A percentile compares a stretch with the other conserved stretches of the same genome.
Conservation (phyloP, 495 filamentous ascomycete genomes). For the Halenospora varia region DNA sequence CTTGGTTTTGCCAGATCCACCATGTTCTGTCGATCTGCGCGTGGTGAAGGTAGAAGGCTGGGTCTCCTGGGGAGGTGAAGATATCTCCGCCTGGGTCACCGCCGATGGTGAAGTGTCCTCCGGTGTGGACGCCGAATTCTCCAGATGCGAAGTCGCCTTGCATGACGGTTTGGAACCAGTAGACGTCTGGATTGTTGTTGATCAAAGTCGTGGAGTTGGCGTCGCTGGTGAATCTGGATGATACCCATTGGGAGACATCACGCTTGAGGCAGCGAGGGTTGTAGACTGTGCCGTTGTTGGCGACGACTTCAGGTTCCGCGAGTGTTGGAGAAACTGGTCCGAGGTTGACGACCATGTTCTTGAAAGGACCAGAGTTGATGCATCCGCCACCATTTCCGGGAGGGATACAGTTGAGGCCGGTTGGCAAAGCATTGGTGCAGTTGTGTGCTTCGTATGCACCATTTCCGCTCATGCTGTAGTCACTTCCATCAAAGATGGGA, state of each 20-base stretch:
- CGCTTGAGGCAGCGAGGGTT: conserved; percentile 68
- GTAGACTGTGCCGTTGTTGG: conserved; percentile 23
- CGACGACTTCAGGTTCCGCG: conserved; percentile 18
- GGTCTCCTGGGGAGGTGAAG: conserved; percentile 59
- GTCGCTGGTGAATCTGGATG: conserved; percentile 13
- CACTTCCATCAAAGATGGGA: conserved; percentile 63
- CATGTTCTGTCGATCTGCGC: conserved; percentile 20
- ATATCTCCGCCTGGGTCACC: conserved; percentile 40
- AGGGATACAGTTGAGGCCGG: conserved; percentile 23
- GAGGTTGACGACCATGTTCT: conserved; percentile 42
- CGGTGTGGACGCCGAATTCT: conserved; percentile 53
- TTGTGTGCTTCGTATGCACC: conserved; percentile 41
- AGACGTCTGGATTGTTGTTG: conserved; percentile 19
- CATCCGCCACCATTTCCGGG: conserved; percentile 63
- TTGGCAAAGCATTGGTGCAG: conserved; percentile 17
- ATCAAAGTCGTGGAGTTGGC: conserved; percentile 23
- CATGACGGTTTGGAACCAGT: conserved; percentile 22
- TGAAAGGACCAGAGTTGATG: conserved; percentile 57
- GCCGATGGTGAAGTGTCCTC: conserved; percentile 21
- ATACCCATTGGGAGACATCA: conserved; percentile 48
- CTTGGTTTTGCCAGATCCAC: conserved; percentile 47
- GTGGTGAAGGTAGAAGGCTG: conserved; percentile 55
- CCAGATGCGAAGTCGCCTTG: conserved; percentile 15
- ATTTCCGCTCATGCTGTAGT: conserved; percentile 60
- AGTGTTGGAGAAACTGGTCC: conserved; percentile 42